A percentile compares a stretch with the other conserved stretches of the same genome.
phyloP scores from a whole-genome alignment of 1,284 basidiomycete species.

The Ganoderma leucocontextum region DNA sequence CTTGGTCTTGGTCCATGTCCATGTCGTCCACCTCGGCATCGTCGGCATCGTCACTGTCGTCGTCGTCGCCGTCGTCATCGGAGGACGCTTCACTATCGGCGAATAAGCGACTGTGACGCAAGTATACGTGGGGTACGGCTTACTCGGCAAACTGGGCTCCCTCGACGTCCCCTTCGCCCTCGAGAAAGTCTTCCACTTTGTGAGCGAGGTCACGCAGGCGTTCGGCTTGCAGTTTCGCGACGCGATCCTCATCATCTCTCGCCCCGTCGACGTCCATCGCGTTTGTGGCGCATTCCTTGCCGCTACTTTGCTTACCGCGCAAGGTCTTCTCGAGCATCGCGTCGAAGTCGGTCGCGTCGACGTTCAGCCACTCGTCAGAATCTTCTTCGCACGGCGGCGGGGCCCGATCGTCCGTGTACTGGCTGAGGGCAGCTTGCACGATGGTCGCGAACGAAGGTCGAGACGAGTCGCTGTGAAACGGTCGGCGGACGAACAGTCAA shows the following conservation, averaged over 20 bases:
- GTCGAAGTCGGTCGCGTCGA: slow-evolving; percentile 73
- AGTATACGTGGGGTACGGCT: slow-evolving; percentile 38
- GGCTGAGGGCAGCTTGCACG: slow-evolving; percentile 70
- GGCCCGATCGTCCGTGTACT: slow-evolving; percentile 38
- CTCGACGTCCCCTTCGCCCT: slow-evolving; percentile 86
- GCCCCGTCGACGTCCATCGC: slow-evolving; percentile 58
- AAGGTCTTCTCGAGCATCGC: slow-evolving; percentile 59
- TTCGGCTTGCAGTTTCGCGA: slow-evolving; percentile 70
- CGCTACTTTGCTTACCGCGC: slow-evolving; percentile 38
- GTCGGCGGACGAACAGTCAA: not conserved
- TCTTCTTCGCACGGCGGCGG: slow-evolving; percentile 57
- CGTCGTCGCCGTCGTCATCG: slow-evolving; percentile 47
- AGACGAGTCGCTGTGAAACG: slow-evolving; percentile 56
- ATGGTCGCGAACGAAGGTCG: slow-evolving; percentile 78
- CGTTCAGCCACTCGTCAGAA: slow-evolving; percentile 75
- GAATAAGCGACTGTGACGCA: not conserved
- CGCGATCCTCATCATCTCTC: slow-evolving; percentile 52
- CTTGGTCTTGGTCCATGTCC: slow-evolving; percentile 17
- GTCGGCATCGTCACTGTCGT: slow-evolving; percentile 57
- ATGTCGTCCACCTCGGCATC: slow-evolving; percentile 34
- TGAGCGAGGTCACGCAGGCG: slow-evolving; percentile 79
- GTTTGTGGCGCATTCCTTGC: slow-evolving; percentile 28
- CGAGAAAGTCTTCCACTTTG: slow-evolving; percentile 88
- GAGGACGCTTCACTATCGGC: slow-evolving; percentile 64
- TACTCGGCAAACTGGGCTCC: slow-evolving; percentile 91